Evolutionary conservation across 495 filamentous ascomycete genomes (phyloP), one percentile per base, ranked within the genome.

Genomic region (Hyphodiscus hymeniophilus): DNA sequence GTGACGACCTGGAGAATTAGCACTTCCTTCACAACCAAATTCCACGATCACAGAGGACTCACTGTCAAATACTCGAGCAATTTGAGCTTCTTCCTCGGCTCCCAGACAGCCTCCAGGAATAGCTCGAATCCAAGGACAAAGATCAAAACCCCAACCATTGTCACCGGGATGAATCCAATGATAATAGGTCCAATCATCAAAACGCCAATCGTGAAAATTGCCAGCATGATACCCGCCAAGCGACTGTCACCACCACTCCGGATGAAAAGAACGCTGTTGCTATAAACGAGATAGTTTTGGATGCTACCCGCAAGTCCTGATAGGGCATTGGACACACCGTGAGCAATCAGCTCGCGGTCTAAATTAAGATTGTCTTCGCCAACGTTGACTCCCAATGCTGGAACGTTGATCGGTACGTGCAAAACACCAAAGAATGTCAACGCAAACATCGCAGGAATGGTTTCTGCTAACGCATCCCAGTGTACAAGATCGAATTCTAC

Each of bases 401-500:
- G 92, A 15, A 97, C 87, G 62, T 98, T 97, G 65, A 98, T 98
- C 0, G 92, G 94, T 7, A 97, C 92, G 61, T 98, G 94, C 11
- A 98, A 77, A 36, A 98, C 80, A 34, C 91, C 91, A 60, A 98
- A 98, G 71, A 98, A 97, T 0, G 94, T 95, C 47, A 98, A 67
- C 2, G 94, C 92, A 62, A 97, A 84, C 90, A 97, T 97, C 10
- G 94, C 89, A 0, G 94, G 92, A 17, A 95, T 73, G 0, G 84
- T 89, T 44, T 85, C 80, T 20, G 72, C 62, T 48, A 98, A 73
- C 18, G 94, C 92, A 17, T 66, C 66, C 85, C 87, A 94, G 57
- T 94, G 75, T 3, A 90, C 81, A 13, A 77, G 68, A 16, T 76
- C 63, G 52, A 92, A 85, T 56, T 87, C 84, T 89, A 53, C 15